Evolutionary conservation across 2,329 filamentous ascomycete genomes (phyloP), one percentile per base, ranked within the genome.

Genomic region (Pseudopithomyces chartarum): DNA sequence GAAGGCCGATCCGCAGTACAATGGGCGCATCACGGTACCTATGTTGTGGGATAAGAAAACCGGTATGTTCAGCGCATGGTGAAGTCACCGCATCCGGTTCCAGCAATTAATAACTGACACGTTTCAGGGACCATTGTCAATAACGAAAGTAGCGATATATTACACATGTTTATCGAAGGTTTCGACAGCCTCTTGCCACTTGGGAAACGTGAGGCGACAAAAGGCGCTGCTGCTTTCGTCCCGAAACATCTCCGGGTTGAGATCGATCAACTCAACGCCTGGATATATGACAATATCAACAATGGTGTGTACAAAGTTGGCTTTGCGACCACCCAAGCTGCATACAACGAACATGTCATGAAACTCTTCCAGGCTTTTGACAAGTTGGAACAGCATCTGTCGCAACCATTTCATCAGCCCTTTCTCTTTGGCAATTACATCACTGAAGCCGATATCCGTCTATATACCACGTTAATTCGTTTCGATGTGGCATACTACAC

Each of bases 321-420:
- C 34, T 97, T 97, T 70, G 92, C 93, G 26, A 93, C 88, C 3
- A 90, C 89, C 1, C 89, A 94, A 76, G 85, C 87, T 62, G 91
- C 91, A 1, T 97, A 97, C 75, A 89, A 94, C 68, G 83, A 84
- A 58, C 89, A 90, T 67, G 87, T 96, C 2, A 71, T 71, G 2
- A 80, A 82, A 0, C 84, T 97, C 10, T 97, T 97, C 73, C 82
- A 84, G 54, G 87, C 88, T 0, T 85, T 97, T 8, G 91, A 96
- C 76, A 82, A 84, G 32, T 85, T 89, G 3, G 93, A 97, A 79
- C 77, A 82, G 55, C 88, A 94, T 68, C 83, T 97, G 10, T 72
- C 75, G 1, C 62, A 79, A 26, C 74, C 78, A 29, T 73, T 75
- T 0, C 76, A 81, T 7, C 74, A 81, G 6, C 89, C 89, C 1